Evolutionary conservation across 2,329 filamentous ascomycete genomes (phyloP), one percentile per base, ranked within the genome.

Genomic region (Aspergillus intermedius): DNA sequence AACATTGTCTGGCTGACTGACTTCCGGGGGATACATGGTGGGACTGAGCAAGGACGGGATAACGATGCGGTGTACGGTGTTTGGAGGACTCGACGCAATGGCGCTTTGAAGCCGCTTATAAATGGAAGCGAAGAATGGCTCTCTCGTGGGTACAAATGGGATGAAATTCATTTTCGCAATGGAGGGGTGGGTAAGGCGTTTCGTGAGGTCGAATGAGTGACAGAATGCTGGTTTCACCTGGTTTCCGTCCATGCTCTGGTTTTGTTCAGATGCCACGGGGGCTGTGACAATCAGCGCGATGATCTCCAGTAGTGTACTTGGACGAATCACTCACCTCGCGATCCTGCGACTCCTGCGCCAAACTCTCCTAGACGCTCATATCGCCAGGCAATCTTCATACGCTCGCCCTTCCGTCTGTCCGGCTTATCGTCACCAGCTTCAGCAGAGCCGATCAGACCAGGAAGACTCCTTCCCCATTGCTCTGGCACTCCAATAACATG

Each of bases 311-410:
- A 22, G 23, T 15, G 17, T 12, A 3, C 8, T 34, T 4, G 21
- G 17, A 23, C 15, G 25, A 15, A 47, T 28, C 44, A 48, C 79
- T 70, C 76, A 86, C 85, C 83, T 83, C 82, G 78, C 60, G 72
- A 74, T 51, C 74, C 74, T 52, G 74, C 64, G 50, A 72, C 68
- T 46, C 76, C 71, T 50, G 76, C 77, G 39, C 82, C 82, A 58
- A 83, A 84, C 55, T 86, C 85, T 13, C 87, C 86, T 46, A 97
- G 70, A 30, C 83, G 80, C 69, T 97, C 91, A 71, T 98, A 98
- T 67, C 93, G 80, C 93, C 93, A 98, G 3, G 93, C 93, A 74
- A 98, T 98, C 74, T 95, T 97, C 93, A 98, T 97, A 69, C 85
- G 91, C 54, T 91, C 87, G 12, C 77, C 76, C 56, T 66, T 71